These are phyloP conservation scores for Myriosclerotinia scirpicola DNA, from an alignment of 2,329 filamentous ascomycete species.

Conservation along the genomic window DNA sequence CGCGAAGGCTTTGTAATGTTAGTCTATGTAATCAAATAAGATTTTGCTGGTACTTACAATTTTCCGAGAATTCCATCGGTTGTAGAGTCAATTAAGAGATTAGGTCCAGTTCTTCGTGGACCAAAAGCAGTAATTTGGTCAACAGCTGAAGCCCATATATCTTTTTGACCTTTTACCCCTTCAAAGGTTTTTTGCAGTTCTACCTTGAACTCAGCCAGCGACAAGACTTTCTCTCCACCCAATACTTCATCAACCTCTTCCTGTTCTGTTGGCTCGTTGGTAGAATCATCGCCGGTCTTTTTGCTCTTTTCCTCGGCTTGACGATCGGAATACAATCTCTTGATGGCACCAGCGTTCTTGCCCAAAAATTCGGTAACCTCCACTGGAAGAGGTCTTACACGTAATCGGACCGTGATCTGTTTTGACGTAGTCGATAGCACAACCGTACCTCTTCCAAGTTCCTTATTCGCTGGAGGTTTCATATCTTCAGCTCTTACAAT, in stretches of 20 bases:
- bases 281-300: slow-evolving; percentile 32
- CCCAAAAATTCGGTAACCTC: slow-evolving; percentile 81
- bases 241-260: slow-evolving; percentile 53
- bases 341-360: slow-evolving; percentile 78
- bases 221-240: slow-evolving; percentile 61
- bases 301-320: slow-evolving; percentile 49
- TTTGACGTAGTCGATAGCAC: slow-evolving; percentile 78
- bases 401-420: slow-evolving; percentile 74
- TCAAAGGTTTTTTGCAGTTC: slow-evolving; percentile 70
- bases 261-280: slow-evolving; percentile 37
- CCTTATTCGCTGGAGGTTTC: slow-evolving; percentile 81
- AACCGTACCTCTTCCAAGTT: slow-evolving; percentile 80
- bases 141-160: slow-evolving; percentile 74
- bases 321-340: slow-evolving; percentile 72
- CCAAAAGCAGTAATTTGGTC: slow-evolving; percentile 89
- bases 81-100: slow-evolving; percentile 84
- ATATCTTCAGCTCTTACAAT: slow-evolving; percentile 88
- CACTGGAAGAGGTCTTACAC: slow-evolving; percentile 74
- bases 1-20: slow-evolving; percentile 32
- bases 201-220: slow-evolving; percentile 72
- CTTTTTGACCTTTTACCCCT: slow-evolving; percentile 68
- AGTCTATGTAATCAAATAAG: background rate
- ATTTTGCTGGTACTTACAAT: slow-evolving; percentile 52
- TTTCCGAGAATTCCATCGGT: slow-evolving; percentile 68
- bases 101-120: slow-evolving; percentile 79